Percentiles rank a stretch among this genome's conserved stretches.
Evolutionary conservation across 2,329 filamentous ascomycete genomes (phyloP).

Genomic region (Periconia digitata): DNA sequence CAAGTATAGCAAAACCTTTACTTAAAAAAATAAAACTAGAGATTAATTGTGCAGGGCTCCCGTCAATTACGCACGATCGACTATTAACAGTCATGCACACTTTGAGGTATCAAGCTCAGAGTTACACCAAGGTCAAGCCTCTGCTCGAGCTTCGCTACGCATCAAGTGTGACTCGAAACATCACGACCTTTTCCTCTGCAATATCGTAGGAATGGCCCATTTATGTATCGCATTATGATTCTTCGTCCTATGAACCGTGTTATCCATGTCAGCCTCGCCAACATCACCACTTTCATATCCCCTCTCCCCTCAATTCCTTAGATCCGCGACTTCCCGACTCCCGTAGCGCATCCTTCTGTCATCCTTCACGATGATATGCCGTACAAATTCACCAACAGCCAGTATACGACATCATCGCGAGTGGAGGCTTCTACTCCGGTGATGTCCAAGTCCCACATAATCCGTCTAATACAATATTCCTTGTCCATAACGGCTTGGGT

Average conservation of each 20-base stretch:
- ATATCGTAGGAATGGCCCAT: neutral
- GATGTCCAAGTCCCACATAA: neutral
- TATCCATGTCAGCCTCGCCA: neutral
- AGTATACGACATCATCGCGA: neutral
- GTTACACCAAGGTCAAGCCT: neutral
- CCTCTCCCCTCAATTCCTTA: no score
- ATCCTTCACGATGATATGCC: no score
- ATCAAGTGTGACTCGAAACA: neutral
- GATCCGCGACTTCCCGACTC: no score
- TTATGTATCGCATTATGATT: neutral
- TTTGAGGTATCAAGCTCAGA: neutral
- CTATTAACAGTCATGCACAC: neutral
- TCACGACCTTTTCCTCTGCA: no score
- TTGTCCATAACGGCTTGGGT: neutral
- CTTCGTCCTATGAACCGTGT: neutral
- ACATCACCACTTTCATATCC: neutral
- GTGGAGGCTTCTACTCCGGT: neutral
- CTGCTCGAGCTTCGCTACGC: neutral
- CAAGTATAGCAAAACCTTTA: neutral
- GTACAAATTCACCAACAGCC: neutral
- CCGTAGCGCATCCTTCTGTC: no score
- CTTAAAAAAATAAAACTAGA: neutral
- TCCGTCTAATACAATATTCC: neutral
- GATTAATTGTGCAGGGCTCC: neutral
- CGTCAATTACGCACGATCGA: neutral